Conservation (phyloP, 805 yeast species). For the Nakazawaea sp. region DNA sequence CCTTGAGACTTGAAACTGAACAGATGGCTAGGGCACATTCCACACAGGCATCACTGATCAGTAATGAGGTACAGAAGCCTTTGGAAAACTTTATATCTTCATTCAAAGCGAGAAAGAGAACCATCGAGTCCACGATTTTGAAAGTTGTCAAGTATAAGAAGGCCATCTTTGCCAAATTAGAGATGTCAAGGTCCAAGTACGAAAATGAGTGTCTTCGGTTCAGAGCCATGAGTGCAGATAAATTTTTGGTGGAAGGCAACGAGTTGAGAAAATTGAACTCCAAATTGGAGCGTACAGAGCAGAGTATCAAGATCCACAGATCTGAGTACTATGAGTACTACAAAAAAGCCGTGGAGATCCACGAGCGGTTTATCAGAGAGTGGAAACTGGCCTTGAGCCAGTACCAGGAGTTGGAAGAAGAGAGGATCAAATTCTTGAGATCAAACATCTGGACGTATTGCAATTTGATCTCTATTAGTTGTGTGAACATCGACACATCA, state of each 20-base stretch:
- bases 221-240: conserved; percentile 53
- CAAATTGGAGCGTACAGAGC: conserved; percentile 44
- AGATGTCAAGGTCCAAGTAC: conserved; percentile 38
- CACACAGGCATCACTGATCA: conserved; percentile 42
- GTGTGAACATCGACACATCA: conserved; percentile 73
- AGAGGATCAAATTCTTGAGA: conserved; percentile 62
- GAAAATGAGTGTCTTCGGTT: conserved; percentile 52
- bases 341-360: conserved; percentile 44
- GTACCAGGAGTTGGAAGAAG: conserved; percentile 64
- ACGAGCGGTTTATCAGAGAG: conserved; percentile 61
- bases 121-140: conserved; percentile 49
- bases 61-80: conserved; percentile 44
- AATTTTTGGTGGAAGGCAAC: conserved; percentile 64
- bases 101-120: conserved; percentile 46
- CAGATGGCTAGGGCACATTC: conserved; percentile 52
- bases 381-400: conserved; percentile 62
- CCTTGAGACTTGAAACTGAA: conserved; percentile 50
- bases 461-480: conserved; percentile 64
- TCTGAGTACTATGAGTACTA: conserved; percentile 54
- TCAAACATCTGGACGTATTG: conserved; percentile 74
- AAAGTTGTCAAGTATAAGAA: conserved; percentile 45
- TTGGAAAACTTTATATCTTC: conserved; percentile 43
- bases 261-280: conserved; percentile 58
- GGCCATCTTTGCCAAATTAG: conserved; percentile 28
- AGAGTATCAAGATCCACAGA: conserved; percentile 32